These are phyloP conservation scores for Cryomyces minteri DNA, from an alignment of 495 filamentous ascomycete genomes.

Conservation along the genomic window DNA sequence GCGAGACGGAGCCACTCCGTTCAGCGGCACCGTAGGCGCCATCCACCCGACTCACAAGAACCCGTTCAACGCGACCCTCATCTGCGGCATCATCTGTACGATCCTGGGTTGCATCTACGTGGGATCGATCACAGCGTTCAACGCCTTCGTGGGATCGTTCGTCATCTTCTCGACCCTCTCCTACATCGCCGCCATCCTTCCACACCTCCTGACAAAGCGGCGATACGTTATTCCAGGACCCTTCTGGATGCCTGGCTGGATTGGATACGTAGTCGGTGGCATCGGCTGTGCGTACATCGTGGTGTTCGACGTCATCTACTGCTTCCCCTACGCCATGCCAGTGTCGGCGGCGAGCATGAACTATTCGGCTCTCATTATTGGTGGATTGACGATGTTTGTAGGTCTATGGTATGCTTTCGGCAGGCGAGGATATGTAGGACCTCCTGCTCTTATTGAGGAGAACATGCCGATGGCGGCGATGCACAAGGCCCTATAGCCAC, in stretches of 20 bases:
- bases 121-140: slow-evolving; percentile 55
- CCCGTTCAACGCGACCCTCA: slow-evolving; percentile 50
- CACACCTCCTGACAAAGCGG: slow-evolving; percentile 48
- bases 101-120: slow-evolving; percentile 59
- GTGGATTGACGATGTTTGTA: slow-evolving; percentile 3
- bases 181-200: slow-evolving; percentile 59
- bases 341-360: slow-evolving; percentile 15
- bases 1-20: slow-evolving; percentile 49
- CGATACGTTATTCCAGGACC: slow-evolving; percentile 43
- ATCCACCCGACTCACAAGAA: slow-evolving; percentile 36
- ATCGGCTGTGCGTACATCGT: slow-evolving; percentile 44
- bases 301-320: slow-evolving; percentile 55
- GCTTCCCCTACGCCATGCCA: slow-evolving; percentile 34
- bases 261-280: slow-evolving; percentile 41
- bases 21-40: slow-evolving; percentile 24
- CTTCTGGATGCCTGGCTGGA: slow-evolving; percentile 44
- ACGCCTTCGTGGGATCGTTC: slow-evolving; percentile 55
- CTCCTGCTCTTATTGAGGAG: neutral
- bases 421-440: slow-evolving; percentile 1
- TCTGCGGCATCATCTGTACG: slow-evolving; percentile 40
- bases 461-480: neutral
- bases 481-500: too few species aligned
- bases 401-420: slow-evolving; percentile 1
- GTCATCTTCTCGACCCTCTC: slow-evolving; percentile 55
- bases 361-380: slow-evolving; percentile 8